phyloP scores from a whole-genome alignment of 352 stramenopile genomes.

The Globisporangium spiculum region DNA sequence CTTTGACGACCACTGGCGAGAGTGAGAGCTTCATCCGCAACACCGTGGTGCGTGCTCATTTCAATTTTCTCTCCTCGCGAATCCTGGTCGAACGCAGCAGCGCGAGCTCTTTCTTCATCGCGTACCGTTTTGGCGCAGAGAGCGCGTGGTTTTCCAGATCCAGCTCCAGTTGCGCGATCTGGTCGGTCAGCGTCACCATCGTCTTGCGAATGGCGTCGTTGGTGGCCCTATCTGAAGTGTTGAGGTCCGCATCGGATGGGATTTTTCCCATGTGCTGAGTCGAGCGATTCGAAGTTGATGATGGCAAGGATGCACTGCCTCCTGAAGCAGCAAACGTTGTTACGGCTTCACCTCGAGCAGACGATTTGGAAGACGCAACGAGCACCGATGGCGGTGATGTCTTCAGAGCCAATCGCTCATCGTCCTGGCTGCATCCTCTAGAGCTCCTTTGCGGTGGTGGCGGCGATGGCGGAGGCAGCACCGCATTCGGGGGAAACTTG shows the following conservation, averaged over 20 bases:
- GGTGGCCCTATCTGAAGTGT: neutral
- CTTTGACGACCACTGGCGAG: too few species aligned
- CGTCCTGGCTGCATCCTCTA: neutral
- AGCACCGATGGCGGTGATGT: neutral
- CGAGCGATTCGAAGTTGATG: neutral
- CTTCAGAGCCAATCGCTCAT: neutral
- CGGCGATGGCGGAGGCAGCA: conserved; percentile 17
- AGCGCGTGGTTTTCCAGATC: conserved; percentile 63
- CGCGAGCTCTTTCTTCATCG: conserved; percentile 80
- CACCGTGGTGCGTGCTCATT: neutral
- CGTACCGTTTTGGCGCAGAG: conserved; percentile 71
- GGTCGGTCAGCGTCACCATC: conserved; percentile 26
- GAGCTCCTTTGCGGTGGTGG: neutral
- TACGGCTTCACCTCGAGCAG: neutral
- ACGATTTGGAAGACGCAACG: neutral
- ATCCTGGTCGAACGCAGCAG: conserved; percentile 66
- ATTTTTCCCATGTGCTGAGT: neutral
- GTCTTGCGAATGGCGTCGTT: conserved; percentile 5
- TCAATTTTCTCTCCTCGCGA: conserved; percentile 37
- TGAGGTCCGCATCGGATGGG: neutral
- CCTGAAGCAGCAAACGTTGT: conserved; percentile 2
- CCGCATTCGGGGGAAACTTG: conserved; percentile 50
- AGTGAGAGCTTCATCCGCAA: neutral
- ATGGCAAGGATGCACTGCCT: neutral
- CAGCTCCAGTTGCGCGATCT: conserved; percentile 56